phyloP scores from a whole-genome alignment of 1,139 yeast genomes.

The Zygotorulaspora mrakii region DNA sequence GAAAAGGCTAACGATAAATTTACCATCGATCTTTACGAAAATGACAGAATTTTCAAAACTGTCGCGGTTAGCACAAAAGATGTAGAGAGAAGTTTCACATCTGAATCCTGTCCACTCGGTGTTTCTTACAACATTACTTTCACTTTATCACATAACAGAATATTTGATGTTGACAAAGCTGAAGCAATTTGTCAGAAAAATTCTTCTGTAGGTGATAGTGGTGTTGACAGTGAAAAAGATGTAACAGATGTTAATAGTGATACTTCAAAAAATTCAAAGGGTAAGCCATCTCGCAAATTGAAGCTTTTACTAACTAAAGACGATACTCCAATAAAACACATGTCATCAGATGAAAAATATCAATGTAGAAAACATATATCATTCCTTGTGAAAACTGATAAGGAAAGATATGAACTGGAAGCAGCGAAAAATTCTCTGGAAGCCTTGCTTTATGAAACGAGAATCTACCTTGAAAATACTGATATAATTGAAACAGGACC shows the following conservation, averaged over 20 bases:
- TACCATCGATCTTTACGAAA: slow-evolving; percentile 51
- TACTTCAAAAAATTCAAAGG: slow-evolving; percentile 3
- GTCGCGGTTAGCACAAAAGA: slow-evolving; percentile 32
- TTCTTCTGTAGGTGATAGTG: slow-evolving; percentile 4
- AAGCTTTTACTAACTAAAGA: slow-evolving; percentile 27
- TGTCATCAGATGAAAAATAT: slow-evolving; percentile 43
- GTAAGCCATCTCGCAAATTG: slow-evolving; percentile 19
- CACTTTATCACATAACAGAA: slow-evolving; percentile 47
- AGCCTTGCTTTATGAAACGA: slow-evolving; percentile 53
- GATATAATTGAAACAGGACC: slow-evolving; percentile 41
- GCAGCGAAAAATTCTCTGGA: slow-evolving; percentile 55
- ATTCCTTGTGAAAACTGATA: slow-evolving; percentile 41
- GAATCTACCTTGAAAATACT: slow-evolving; percentile 51
- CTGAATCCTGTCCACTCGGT: slow-evolving; percentile 45
- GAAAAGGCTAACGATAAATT: slow-evolving; percentile 36
- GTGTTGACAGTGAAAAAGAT: slow-evolving; percentile 11
- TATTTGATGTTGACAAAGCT: slow-evolving; percentile 45
- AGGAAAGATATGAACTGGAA: slow-evolving; percentile 45
- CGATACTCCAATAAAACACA: slow-evolving; percentile 46
- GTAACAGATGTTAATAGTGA: slow-evolving; percentile 11
- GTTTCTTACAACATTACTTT: slow-evolving; percentile 46
- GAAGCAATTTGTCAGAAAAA: slow-evolving; percentile 42
- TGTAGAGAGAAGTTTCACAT: slow-evolving; percentile 39
- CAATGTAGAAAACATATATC: slow-evolving; percentile 29
- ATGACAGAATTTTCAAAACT: slow-evolving; percentile 47